Percentiles rank a stretch among this genome's conserved stretches.
Evolutionary conservation across 1,284 basidiomycete species (phyloP).

Genomic region (Blastosporella zonata): DNA sequence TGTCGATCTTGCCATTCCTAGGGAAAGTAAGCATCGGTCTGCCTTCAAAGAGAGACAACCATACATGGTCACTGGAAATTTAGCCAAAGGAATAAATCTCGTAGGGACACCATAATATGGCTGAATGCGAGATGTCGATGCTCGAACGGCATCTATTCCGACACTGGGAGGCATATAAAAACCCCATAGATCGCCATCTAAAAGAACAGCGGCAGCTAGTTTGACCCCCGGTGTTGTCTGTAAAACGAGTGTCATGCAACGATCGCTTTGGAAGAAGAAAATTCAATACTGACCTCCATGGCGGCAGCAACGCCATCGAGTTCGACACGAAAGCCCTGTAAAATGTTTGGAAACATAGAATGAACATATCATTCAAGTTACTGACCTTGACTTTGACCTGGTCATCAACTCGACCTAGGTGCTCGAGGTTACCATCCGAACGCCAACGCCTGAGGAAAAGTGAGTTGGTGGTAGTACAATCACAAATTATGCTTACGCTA

Average conservation of each 20-base stretch:
- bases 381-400: slow-evolving; percentile 52
- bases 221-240: slow-evolving; percentile 44
- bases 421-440: slow-evolving; percentile 49
- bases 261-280: background rate
- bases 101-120: slow-evolving; percentile 61
- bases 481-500: slow-evolving; percentile 35
- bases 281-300: slow-evolving; percentile 45
- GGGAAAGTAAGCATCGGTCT: background rate
- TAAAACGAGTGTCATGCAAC: slow-evolving; percentile 8
- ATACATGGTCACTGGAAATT: slow-evolving; percentile 51
- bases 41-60: slow-evolving; percentile 12
- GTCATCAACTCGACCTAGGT: slow-evolving; percentile 56
- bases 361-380: background rate
- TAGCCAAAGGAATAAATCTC: slow-evolving; percentile 38
- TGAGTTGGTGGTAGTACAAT: background rate
- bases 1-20: slow-evolving; percentile 54
- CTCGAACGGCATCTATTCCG: slow-evolving; percentile 38
- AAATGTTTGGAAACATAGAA: background rate
- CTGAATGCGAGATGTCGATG: slow-evolving; percentile 45
- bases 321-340: slow-evolving; percentile 58
- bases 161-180: slow-evolving; percentile 46
- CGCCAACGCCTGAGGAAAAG: slow-evolving; percentile 40
- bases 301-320: slow-evolving; percentile 57
- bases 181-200: slow-evolving; percentile 53
- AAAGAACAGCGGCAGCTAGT: slow-evolving; percentile 47